These are phyloP conservation scores for Plasmodium blacklocki DNA, from an alignment of 169 alveolate species.

Conservation along the genomic window DNA sequence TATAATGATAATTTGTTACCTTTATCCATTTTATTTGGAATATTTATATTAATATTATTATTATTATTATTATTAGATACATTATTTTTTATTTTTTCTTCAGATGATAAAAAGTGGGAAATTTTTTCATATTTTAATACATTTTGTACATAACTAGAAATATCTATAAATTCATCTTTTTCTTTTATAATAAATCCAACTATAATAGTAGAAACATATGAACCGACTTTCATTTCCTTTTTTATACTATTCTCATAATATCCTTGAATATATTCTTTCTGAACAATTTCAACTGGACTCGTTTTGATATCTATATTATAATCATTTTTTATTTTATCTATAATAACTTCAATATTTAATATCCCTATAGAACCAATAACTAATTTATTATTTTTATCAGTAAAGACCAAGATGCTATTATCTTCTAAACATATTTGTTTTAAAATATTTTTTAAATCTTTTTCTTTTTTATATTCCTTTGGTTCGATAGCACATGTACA, in stretches of 20 bases:
- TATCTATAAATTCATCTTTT: conserved; percentile 54
- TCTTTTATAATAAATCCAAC: conserved; percentile 56
- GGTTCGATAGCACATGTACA: conserved; percentile 76
- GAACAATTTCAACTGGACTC: conserved; percentile 47
- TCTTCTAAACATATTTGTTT: conserved; percentile 71
- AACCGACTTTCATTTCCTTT: conserved; percentile 62
- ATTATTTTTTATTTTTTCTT: not conserved
- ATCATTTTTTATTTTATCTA: conserved; percentile 66
- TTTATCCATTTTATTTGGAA: not conserved
- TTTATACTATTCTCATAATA: conserved; percentile 37
- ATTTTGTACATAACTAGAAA: conserved; percentile 47
- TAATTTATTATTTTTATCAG: conserved; percentile 43
- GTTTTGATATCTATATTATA: conserved; percentile 64
- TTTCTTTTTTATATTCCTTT: conserved; percentile 59
- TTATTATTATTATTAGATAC: no score
- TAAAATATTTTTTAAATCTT: conserved; percentile 48
- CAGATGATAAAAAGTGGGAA: not conserved
- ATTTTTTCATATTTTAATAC: conserved; percentile 35
- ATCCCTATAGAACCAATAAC: conserved; percentile 75
- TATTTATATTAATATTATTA: not conserved
- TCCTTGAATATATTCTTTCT: conserved; percentile 62
- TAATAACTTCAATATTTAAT: conserved; percentile 65
- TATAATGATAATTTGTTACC: no score
- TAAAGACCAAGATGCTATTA: conserved; percentile 42
- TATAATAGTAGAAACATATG: conserved; percentile 21